These are phyloP conservation scores for Auricularia auricula-judae DNA, from an alignment of 768 basidiomycete species.

Conservation along the genomic window DNA sequence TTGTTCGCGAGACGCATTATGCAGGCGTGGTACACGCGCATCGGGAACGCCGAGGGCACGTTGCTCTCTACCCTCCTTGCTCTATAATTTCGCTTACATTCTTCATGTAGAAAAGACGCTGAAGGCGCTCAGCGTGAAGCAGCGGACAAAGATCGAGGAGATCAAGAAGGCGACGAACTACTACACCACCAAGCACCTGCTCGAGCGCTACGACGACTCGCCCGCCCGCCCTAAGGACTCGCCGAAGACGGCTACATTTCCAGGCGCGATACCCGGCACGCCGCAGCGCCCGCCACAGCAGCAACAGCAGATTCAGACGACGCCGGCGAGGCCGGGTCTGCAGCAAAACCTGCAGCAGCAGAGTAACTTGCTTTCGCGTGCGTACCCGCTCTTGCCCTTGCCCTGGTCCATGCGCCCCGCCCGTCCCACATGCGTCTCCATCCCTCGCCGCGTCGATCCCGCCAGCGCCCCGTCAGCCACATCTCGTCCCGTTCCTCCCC, in stretches of 20 bases:
- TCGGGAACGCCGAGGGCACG: conserved; percentile 71
- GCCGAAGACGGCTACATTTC: background rate
- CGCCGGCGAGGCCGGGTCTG: too few species aligned
- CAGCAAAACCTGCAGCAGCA: too few species aligned
- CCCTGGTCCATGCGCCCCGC: too few species aligned
- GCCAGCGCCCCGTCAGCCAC: too few species aligned
- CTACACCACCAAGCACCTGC: conserved; percentile 78
- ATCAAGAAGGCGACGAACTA: conserved; percentile 98
- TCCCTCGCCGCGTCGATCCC: too few species aligned
- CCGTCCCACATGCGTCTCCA: too few species aligned
- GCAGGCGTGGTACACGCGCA: conserved; percentile 73
- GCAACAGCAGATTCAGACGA: too few species aligned
- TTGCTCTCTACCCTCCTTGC: conserved; percentile 1
- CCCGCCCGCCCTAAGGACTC: conserved; percentile 13
- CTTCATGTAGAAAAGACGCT: conserved; percentile 60
- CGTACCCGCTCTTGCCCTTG: too few species aligned
- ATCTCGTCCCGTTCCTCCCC: background rate
- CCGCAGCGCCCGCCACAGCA: background rate
- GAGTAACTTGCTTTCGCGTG: too few species aligned
- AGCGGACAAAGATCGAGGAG: conserved; percentile 81
- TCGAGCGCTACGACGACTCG: conserved; percentile 80
- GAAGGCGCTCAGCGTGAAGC: conserved; percentile 59
- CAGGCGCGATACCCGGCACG: background rate
- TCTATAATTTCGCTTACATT: background rate
- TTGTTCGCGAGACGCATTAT: conserved; percentile 71